These are phyloP conservation scores for Blastocystis sp. DNA, from an alignment of 352 stramenopile species.

Conservation along the genomic window DNA sequence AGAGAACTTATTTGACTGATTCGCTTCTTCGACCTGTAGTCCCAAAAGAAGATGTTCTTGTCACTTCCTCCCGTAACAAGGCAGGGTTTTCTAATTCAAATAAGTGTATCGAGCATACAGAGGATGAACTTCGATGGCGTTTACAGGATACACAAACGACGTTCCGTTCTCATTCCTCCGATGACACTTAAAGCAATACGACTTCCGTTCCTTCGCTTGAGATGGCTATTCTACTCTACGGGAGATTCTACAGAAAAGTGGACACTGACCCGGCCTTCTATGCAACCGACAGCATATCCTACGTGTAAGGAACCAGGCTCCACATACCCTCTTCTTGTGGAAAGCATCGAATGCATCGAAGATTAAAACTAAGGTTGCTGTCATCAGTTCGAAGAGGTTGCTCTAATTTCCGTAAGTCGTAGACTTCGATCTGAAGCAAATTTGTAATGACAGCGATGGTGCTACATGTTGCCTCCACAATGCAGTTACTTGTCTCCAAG, in stretches of 20 bases:
- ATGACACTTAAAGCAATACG: slow-evolving; percentile 80
- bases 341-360: slow-evolving; percentile 74
- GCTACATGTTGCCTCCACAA: not conserved
- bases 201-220: slow-evolving; percentile 52
- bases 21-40: slow-evolving; percentile 79
- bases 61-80: slow-evolving; percentile 78
- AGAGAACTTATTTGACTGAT: slow-evolving; percentile 70
- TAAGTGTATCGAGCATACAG: slow-evolving; percentile 44
- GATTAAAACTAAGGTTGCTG: slow-evolving; percentile 76
- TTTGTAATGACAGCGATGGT: slow-evolving; percentile 69
- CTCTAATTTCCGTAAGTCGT: slow-evolving; percentile 72
- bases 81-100: slow-evolving; percentile 67
- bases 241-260: slow-evolving; percentile 70
- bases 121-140: slow-evolving; percentile 75
- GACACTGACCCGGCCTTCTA: slow-evolving; percentile 76
- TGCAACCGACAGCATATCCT: slow-evolving; percentile 72
- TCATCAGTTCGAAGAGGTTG: slow-evolving; percentile 70
- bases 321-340: slow-evolving; percentile 58
- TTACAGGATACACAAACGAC: slow-evolving; percentile 73
- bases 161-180: slow-evolving; percentile 72
- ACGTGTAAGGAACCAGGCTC: not conserved
- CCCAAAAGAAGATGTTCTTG: slow-evolving; percentile 75
- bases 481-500: not conserved
- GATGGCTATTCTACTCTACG: not conserved
- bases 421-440: slow-evolving; percentile 69